phyloP scores from a whole-genome alignment of 257 asterid species.

The Galeopsis tetrahit region DNA sequence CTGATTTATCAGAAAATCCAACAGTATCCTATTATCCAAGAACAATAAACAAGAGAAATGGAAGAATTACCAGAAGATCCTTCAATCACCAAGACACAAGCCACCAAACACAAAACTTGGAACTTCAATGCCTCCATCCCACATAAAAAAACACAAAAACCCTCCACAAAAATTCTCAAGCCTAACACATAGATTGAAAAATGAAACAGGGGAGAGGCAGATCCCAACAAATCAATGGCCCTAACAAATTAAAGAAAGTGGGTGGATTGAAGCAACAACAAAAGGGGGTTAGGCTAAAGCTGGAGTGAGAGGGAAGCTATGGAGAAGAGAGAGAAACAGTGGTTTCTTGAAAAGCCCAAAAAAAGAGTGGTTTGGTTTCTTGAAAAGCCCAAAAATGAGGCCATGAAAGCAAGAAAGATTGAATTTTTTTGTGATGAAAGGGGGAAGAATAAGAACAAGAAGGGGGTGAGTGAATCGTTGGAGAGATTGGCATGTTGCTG shows the following conservation, averaged over 20 bases:
- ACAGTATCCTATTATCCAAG: slow-evolving; percentile 25
- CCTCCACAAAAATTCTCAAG: slow-evolving; percentile 29
- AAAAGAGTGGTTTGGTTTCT: slow-evolving; percentile 30
- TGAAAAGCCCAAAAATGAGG: not conserved
- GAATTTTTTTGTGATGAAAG: slow-evolving; percentile 33
- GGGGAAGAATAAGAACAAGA: slow-evolving; percentile 33
- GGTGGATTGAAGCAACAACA: slow-evolving; percentile 58
- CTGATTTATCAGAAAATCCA: not conserved
- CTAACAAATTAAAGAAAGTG: slow-evolving; percentile 31
- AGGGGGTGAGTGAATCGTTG: slow-evolving; percentile 28
- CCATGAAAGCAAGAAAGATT: slow-evolving; percentile 34
- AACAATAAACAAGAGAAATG: slow-evolving; percentile 27
- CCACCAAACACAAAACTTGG: slow-evolving; percentile 52
- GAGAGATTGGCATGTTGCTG: slow-evolving; percentile 57
- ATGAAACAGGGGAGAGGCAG: slow-evolving; percentile 35
- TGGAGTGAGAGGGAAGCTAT: slow-evolving; percentile 71
- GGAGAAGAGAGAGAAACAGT: slow-evolving; percentile 36
- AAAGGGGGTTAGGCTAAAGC: slow-evolving; percentile 54
- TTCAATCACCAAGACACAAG: slow-evolving; percentile 53
- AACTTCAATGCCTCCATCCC: slow-evolving; percentile 66
- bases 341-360: slow-evolving; percentile 41
- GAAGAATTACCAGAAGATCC: slow-evolving; percentile 71
- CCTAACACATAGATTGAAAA: slow-evolving; percentile 19
- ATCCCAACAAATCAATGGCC: slow-evolving; percentile 33
- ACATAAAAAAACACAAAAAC: slow-evolving; percentile 33